Evolutionary conservation across 805 yeast species (phyloP), one percentile per base, ranked within the genome.

Genomic region (Candida montana): DNA sequence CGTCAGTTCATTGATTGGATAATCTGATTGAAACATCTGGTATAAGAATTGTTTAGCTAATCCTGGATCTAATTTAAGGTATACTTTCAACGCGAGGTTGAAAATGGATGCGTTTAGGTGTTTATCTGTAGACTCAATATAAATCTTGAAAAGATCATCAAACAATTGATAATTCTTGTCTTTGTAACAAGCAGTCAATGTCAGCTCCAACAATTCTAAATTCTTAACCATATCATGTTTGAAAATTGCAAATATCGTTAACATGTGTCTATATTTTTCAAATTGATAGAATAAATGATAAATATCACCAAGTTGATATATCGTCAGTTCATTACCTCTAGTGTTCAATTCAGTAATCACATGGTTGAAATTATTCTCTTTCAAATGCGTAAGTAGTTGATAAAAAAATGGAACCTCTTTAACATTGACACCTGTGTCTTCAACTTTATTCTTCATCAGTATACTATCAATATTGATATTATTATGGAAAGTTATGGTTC

Each of bases 41-140:
- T 52, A 49, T 1, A 57, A 40, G 1, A 57, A 42, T 21, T 54
- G 61, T 39, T 54, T 54, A 15, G 61, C 55, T 16, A 54, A 40
- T 30, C 54, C 59, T 3, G 55, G 44, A 33, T 54, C 46, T 7
- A 47, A 45, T 34, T 40, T 52, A n/a, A 51, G 32, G 27, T 48
- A 47, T 3, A 51, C 52, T 13, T 44, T 45, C 23, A 56, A 40
- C 3, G 58, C 58, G 33, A 50, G 26, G 32, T 53, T 54, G 46
- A 54, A 48, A 27, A 41, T 33, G 21, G 28, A 33, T 1, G 33
- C 46, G 36, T 24, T 43, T 19, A n/a, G 40, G 10, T 37, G 26
- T 3, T 50, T 31, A 2, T 45, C 30, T 11, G 40, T 4, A 7
- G 44, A 44, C 15, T 41, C 47, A 17, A 54, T 45, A 36, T 55